Evolutionary conservation across 805 yeast species (phyloP).

Genomic region (Ogataea trehaloabstinens): DNA sequence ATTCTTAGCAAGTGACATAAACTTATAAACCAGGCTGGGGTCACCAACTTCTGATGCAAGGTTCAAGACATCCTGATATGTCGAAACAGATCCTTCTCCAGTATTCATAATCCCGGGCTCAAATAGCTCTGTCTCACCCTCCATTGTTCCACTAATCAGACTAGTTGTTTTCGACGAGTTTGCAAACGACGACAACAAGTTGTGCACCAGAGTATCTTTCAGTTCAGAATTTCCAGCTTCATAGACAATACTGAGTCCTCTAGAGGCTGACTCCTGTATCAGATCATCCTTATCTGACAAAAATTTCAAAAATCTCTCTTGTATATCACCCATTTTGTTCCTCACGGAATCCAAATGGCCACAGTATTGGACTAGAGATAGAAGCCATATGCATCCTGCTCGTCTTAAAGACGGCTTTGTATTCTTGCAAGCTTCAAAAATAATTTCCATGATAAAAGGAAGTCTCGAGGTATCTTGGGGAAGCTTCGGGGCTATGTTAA

Average conservation of each 20-base stretch:
- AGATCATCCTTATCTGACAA: constrained; percentile 80
- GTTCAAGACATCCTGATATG: constrained; percentile 84
- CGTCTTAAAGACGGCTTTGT: constrained; percentile 75
- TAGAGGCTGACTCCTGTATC: constrained; percentile 88
- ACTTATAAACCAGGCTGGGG: constrained; percentile 88
- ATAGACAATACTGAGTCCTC: constrained; percentile 80
- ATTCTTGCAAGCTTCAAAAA: constrained; percentile 52
- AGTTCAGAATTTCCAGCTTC: constrained; percentile 69
- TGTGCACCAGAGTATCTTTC: constrained; percentile 70
- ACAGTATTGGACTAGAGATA: constrained; percentile 76
- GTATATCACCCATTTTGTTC: constrained; percentile 56
- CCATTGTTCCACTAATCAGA: constrained; percentile 63
- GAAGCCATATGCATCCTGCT: constrained; percentile 82
- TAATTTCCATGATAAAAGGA: constrained; percentile 40
- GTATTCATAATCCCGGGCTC: constrained; percentile 80
- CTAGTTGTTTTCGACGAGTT: constrained; percentile 51
- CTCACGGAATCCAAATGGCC: constrained; percentile 43
- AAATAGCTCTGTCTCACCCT: constrained; percentile 78
- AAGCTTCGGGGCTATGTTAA: constrained; percentile 9
- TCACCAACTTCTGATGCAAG: constrained; percentile 95
- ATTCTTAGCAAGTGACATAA: constrained; percentile 86
- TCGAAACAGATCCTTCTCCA: constrained; percentile 81
- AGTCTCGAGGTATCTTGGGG: constrained; percentile 10
- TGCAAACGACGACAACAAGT: constrained; percentile 74
- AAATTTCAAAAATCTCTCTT: constrained; percentile 71